These are phyloP conservation scores for Alternaria brassicae DNA, from an alignment of 2,329 filamentous ascomycete species.

Conservation along the genomic window DNA sequence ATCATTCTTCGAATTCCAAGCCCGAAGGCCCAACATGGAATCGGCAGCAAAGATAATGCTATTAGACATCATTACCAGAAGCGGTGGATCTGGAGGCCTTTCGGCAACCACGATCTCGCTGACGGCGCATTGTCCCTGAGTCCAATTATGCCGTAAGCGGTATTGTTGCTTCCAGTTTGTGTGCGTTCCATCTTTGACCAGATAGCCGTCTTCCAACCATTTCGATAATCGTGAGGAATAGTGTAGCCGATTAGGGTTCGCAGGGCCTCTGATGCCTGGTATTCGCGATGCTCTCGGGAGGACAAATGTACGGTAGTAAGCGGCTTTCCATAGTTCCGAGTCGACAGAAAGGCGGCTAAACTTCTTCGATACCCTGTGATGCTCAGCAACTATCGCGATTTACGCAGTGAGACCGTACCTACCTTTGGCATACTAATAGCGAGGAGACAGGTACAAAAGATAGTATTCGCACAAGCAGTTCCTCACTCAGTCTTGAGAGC, in stretches of 20 bases:
- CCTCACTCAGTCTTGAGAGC: constrained; percentile 80
- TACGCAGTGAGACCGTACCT: constrained; percentile 18
- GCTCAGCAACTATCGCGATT: constrained; percentile 9
- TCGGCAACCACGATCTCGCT: constrained; percentile 74
- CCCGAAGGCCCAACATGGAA: constrained; percentile 71
- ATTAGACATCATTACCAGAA: constrained; percentile 79
- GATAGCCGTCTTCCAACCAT: constrained; percentile 68
- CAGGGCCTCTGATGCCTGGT: constrained; percentile 65
- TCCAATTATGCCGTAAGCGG: constrained; percentile 90
- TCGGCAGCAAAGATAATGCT: constrained; percentile 82
- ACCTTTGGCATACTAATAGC: constrained; percentile 70
- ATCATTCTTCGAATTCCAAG: constrained; percentile 72
- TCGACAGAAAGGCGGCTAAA: constrained; percentile 77
- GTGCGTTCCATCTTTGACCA: constrained; percentile 58
- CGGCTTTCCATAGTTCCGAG: constrained; percentile 86
- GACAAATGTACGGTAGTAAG: constrained; percentile 89
- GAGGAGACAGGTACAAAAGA: constrained; percentile 74
- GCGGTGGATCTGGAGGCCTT: constrained; percentile 60
- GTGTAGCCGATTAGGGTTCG: constrained; percentile 49
- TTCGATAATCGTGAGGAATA: constrained; percentile 65
- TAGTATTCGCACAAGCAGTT: constrained; percentile 84
- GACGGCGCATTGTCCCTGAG: constrained; percentile 78
- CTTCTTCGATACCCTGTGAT: constrained; percentile 71
- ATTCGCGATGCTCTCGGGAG: constrained; percentile 79
- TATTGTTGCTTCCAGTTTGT: constrained; percentile 90